phyloP scores from a whole-genome alignment of 371 early-diverging fungal genomes.

The Basidiobolus meristosporus region DNA sequence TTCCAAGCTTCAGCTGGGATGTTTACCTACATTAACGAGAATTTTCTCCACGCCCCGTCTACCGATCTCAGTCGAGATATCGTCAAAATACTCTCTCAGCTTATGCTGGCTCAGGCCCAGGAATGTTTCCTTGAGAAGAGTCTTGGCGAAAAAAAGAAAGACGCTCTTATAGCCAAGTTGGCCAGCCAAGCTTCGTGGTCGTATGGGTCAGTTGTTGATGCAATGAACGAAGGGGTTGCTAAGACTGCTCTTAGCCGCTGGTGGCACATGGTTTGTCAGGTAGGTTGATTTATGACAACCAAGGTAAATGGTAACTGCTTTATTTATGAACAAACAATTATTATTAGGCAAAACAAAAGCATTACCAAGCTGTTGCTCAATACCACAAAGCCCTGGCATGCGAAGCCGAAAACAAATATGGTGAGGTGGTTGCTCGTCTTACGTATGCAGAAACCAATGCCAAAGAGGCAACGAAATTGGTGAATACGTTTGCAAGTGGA shows the following conservation, averaged over 20 bases:
- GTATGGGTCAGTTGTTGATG: slow-evolving; percentile 49
- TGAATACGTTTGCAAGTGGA: slow-evolving; percentile 28
- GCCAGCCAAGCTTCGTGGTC: slow-evolving; percentile 66
- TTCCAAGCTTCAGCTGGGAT: slow-evolving; percentile 86
- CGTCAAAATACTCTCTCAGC: slow-evolving; percentile 55
- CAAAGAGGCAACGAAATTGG: slow-evolving; percentile 66
- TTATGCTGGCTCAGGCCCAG: slow-evolving; percentile 90
- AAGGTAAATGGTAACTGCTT: neutral
- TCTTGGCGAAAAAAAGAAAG: slow-evolving; percentile 66
- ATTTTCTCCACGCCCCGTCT: slow-evolving; percentile 89
- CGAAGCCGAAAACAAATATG: slow-evolving; percentile 62
- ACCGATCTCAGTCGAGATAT: slow-evolving; percentile 76
- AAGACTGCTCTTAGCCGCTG: slow-evolving; percentile 39
- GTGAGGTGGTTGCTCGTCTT: slow-evolving; percentile 63
- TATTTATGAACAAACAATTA: too few relatives aligned
- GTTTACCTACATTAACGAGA: slow-evolving; percentile 87
- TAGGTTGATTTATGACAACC: slow-evolving; percentile 1
- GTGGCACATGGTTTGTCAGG: slow-evolving; percentile 44
- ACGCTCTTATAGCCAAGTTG: slow-evolving; percentile 66
- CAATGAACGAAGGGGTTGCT: slow-evolving; percentile 30
- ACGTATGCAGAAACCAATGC: slow-evolving; percentile 56
- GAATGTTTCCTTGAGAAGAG: slow-evolving; percentile 82
- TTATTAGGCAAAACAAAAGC: slow-evolving; percentile 54
- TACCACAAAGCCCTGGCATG: slow-evolving; percentile 59
- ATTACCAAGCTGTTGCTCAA: slow-evolving; percentile 67